Evolutionary conservation across 805 yeast genomes (phyloP).

Genomic region (Metschnikowia kunwiensis): DNA sequence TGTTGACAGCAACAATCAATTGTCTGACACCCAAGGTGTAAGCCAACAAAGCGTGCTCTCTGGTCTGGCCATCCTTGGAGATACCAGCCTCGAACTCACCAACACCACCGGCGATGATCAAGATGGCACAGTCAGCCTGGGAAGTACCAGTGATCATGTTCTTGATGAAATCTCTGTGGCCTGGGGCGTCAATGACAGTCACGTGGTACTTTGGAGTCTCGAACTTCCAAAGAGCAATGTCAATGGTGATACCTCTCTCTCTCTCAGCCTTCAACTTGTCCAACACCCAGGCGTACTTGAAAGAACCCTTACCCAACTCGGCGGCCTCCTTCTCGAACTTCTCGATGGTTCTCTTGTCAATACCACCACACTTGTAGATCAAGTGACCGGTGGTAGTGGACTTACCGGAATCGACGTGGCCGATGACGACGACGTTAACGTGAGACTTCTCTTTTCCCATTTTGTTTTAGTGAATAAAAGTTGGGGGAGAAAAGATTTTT

Average conservation of each 20-base stretch:
- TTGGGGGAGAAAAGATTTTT: slow-evolving; percentile 6
- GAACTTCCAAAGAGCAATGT: slow-evolving; percentile 90
- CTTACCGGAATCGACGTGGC: slow-evolving; percentile 99
- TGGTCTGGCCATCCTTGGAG: slow-evolving; percentile 92
- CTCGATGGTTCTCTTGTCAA: slow-evolving; percentile 97
- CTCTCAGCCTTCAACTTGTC: slow-evolving; percentile 95
- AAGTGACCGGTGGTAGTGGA: slow-evolving; percentile 99
- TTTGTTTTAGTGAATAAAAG: slow-evolving; percentile 13
- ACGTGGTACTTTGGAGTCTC: slow-evolving; percentile 87
- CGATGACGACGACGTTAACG: slow-evolving; percentile 99
- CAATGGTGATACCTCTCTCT: slow-evolving; percentile 96
- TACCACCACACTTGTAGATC: slow-evolving; percentile 99
- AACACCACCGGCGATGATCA: slow-evolving; percentile 87
- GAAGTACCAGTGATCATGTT: slow-evolving; percentile 95
- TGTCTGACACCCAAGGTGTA: slow-evolving; percentile 86
- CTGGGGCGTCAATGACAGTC: slow-evolving; percentile 93
- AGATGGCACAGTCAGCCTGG: slow-evolving; percentile 89
- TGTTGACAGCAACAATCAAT: slow-evolving; percentile 87
- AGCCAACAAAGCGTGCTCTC: slow-evolving; percentile 82
- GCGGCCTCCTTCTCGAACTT: slow-evolving; percentile 98
- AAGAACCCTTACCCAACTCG: slow-evolving; percentile 95
- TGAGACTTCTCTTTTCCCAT: slow-evolving; percentile 95
- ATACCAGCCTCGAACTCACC: slow-evolving; percentile 97
- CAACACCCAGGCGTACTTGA: slow-evolving; percentile 97
- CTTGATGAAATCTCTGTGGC: slow-evolving; percentile 95